Evolutionary conservation across 1,284 basidiomycete species (phyloP).

Genomic region (Heterobasidion irregulare): DNA sequence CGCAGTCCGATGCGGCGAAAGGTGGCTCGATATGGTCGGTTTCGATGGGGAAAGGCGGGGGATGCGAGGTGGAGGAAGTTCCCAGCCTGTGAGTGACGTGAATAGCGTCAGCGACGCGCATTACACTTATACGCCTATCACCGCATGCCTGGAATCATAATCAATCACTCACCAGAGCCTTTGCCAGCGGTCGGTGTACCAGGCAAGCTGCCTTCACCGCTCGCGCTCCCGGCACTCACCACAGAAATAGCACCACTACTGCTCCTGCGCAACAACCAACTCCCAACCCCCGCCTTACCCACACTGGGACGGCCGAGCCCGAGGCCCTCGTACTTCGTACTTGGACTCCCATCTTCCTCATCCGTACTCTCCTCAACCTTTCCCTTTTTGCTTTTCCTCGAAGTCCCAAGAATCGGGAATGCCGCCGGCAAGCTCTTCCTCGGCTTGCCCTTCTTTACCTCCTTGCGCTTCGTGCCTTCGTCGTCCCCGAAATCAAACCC

Average conservation of each 20-base stretch:
- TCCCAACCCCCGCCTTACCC: slow-evolving; percentile 24
- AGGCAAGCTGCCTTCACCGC: slow-evolving; percentile 33
- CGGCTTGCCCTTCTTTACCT: slow-evolving; percentile 40
- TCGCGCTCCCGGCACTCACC: slow-evolving; percentile 42
- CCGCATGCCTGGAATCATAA: not conserved
- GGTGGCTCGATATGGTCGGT: slow-evolving; percentile 23
- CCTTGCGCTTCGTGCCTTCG: slow-evolving; percentile 6
- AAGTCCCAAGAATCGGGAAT: slow-evolving; percentile 30
- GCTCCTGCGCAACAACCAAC: slow-evolving; percentile 63
- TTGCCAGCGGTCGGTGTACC: slow-evolving; percentile 56
- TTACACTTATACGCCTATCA: no score
- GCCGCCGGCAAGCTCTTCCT: slow-evolving; percentile 69
- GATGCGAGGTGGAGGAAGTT: slow-evolving; percentile 35
- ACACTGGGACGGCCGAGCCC: slow-evolving; percentile 54
- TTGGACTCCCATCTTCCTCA: slow-evolving; percentile 50
- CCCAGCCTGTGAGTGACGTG: slow-evolving; percentile 26
- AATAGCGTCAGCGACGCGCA: not conserved
- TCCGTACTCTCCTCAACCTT: slow-evolving; percentile 31
- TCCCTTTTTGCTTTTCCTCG: slow-evolving; percentile 12
- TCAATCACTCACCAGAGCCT: slow-evolving; percentile 31
- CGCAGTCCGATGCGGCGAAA: slow-evolving; percentile 36
- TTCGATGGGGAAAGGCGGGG: slow-evolving; percentile 38
- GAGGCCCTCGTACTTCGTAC: slow-evolving; percentile 49
- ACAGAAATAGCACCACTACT: slow-evolving; percentile 72
- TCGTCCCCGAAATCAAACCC: slow-evolving; percentile 42